These are phyloP conservation scores for Sporothrix euskadiensis DNA, from an alignment of 2,329 filamentous ascomycete genomes.

Conservation along the genomic window DNA sequence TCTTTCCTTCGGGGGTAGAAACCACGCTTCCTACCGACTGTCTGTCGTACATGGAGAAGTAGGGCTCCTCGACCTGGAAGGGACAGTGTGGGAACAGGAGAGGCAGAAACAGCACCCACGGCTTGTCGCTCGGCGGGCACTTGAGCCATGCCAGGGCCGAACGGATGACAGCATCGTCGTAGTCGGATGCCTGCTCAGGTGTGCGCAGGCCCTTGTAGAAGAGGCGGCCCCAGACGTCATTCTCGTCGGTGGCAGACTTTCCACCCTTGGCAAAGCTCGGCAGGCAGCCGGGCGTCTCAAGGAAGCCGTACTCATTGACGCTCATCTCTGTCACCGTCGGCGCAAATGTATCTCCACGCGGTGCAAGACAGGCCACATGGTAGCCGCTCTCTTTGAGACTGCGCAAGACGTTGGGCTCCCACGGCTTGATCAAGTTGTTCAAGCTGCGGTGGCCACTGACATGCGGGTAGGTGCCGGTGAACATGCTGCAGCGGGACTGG, in stretches of 20 bases:
- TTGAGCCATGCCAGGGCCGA: slow-evolving; percentile 48
- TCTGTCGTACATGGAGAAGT: slow-evolving; percentile 50
- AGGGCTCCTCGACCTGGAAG: slow-evolving; percentile 51
- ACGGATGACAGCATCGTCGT: slow-evolving; percentile 47
- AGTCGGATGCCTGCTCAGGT: slow-evolving; percentile 44
- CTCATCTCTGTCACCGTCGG: slow-evolving; percentile 47
- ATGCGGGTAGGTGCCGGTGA: slow-evolving; percentile 50
- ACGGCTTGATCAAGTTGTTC: slow-evolving; percentile 51
- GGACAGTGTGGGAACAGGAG: slow-evolving; percentile 50
- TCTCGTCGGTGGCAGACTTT: slow-evolving; percentile 31
- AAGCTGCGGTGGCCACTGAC: slow-evolving; percentile 49
- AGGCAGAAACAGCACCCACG: slow-evolving; percentile 48
- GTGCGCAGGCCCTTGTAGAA: slow-evolving; percentile 47
- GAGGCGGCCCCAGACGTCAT: slow-evolving; percentile 39
- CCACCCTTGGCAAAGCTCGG: slow-evolving; percentile 36
- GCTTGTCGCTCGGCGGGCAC: slow-evolving; percentile 44
- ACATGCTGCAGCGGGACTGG: slow-evolving; percentile 50
- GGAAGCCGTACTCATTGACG: slow-evolving; percentile 48
- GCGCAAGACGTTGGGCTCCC: slow-evolving; percentile 51
- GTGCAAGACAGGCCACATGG: slow-evolving; percentile 49
- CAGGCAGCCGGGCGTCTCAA: slow-evolving; percentile 42
- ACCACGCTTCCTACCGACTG: slow-evolving; percentile 32
- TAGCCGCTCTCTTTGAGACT: slow-evolving; percentile 48
- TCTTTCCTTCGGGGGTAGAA: slow-evolving; percentile 33
- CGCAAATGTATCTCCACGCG: slow-evolving; percentile 47